Conservation (phyloP, 164 flowering plant species). For the Umbellularia californica region DNA sequence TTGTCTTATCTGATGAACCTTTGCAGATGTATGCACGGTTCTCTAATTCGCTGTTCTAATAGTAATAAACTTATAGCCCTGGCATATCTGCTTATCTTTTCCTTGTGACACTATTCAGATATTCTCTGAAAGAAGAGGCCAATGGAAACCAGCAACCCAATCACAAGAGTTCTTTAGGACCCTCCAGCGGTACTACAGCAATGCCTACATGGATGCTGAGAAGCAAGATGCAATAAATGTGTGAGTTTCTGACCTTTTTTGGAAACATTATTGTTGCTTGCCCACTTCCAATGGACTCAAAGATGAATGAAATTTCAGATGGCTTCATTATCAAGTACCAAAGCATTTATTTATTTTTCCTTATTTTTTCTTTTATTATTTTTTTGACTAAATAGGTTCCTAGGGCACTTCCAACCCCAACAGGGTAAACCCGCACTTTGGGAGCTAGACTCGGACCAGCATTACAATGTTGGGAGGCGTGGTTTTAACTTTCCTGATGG, state of each 20-base stretch:
- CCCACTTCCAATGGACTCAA: background rate
- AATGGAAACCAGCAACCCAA: conserved; percentile 86
- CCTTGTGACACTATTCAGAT: conserved; percentile 37
- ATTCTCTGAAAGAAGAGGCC: conserved; percentile 87
- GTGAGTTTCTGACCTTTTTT: conserved; percentile 37
- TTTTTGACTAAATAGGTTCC: conserved; percentile 47
- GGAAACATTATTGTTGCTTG: background rate
- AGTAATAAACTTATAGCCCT: background rate
- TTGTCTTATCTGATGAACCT: background rate
- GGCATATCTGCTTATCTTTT: background rate
- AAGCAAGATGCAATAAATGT: conserved; percentile 93
- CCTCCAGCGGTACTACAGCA: conserved; percentile 79
- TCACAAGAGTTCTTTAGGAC: conserved; percentile 86
- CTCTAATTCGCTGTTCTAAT: background rate
- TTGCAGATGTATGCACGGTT: background rate
- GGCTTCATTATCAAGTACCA: background rate
- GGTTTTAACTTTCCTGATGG: conserved; percentile 34
- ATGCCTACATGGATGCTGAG: conserved; percentile 89
- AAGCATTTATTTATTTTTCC: background rate
- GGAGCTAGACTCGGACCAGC: conserved; percentile 87
- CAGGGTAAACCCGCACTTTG: conserved; percentile 75
- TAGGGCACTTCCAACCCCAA: conserved; percentile 90
- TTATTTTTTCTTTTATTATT: background rate
- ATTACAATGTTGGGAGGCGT: conserved; percentile 49
- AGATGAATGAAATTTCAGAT: background rate